Conservation (phyloP, 2,329 filamentous ascomycete genomes). For the Claviceps maximensis region DNA sequence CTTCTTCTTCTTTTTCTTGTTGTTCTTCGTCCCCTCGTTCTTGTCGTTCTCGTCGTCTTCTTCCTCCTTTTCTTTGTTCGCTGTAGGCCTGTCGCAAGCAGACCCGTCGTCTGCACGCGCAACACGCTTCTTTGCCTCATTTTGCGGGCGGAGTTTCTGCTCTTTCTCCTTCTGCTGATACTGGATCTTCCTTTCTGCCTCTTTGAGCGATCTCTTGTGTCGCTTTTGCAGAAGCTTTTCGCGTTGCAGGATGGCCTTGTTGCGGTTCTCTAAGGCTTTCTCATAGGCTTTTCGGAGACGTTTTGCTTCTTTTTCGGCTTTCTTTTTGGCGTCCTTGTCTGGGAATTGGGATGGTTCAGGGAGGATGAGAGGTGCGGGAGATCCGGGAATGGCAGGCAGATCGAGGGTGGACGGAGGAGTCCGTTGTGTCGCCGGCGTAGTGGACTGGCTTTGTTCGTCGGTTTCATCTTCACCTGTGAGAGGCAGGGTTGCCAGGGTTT, state of each 20-base stretch:
- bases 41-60: too few species aligned
- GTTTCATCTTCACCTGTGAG: slow-evolving; percentile 8
- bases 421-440: too few species aligned
- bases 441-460: background rate
- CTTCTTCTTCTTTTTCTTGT: too few species aligned
- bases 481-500: too few species aligned
- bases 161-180: slow-evolving; percentile 25
- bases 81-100: too few species aligned
- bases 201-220: slow-evolving; percentile 21
- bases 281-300: slow-evolving; percentile 49
- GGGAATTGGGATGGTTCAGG: slow-evolving; percentile 46
- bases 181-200: slow-evolving; percentile 27
- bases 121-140: slow-evolving; percentile 5
- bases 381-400: slow-evolving; percentile 30
- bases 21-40: too few species aligned
- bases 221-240: slow-evolving; percentile 31
- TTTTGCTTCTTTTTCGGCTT: slow-evolving; percentile 60
- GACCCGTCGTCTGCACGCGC: too few species aligned
- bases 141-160: slow-evolving; percentile 19
- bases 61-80: too few species aligned
- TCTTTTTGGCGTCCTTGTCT: slow-evolving; percentile 53
- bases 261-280: too few species aligned
- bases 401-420: slow-evolving; percentile 12
- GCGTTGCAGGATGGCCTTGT: slow-evolving; percentile 47
- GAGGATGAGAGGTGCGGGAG: slow-evolving; percentile 31